phyloP scores from a whole-genome alignment of 2,329 filamentous ascomycete species.

The Phialocephala sp. region DNA sequence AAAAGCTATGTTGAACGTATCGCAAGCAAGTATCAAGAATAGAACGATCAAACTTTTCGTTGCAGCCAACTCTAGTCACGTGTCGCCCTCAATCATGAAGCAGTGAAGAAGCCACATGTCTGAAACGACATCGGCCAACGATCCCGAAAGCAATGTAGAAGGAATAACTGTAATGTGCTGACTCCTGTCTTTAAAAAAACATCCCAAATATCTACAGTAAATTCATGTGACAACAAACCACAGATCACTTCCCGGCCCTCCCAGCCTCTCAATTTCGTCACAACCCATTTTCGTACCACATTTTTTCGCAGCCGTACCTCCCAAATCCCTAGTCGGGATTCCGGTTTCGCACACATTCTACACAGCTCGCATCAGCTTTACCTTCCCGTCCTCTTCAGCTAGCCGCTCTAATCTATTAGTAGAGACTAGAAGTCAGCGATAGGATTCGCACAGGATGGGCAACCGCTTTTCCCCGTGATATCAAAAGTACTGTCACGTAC shows the following conservation, averaged over 20 bases:
- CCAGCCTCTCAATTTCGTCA: conserved; percentile 30
- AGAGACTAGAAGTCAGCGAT: conserved; percentile 62
- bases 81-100: no score
- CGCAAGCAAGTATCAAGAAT: no score
- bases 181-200: no score
- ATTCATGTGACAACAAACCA: neutral
- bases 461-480: conserved; percentile 59
- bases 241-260: conserved; percentile 1
- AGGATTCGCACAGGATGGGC: no score
- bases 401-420: conserved; percentile 63
- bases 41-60: no score
- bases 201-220: no score
- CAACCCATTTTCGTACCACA: conserved; percentile 31
- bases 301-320: conserved; percentile 44
- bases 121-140: no score
- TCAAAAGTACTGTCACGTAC: conserved; percentile 64
- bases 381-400: conserved; percentile 56
- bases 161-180: no score
- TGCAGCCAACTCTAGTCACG: no score
- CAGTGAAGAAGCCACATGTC: no score
- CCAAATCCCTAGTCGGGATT: conserved; percentile 57
- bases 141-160: no score
- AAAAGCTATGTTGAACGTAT: no score
- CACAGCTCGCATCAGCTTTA: conserved; percentile 55
- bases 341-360: conserved; percentile 58